Evolutionary conservation across 306 rosid species (phyloP), one percentile per base, ranked within the genome.

Genomic region (Quercus agrifolia): DNA sequence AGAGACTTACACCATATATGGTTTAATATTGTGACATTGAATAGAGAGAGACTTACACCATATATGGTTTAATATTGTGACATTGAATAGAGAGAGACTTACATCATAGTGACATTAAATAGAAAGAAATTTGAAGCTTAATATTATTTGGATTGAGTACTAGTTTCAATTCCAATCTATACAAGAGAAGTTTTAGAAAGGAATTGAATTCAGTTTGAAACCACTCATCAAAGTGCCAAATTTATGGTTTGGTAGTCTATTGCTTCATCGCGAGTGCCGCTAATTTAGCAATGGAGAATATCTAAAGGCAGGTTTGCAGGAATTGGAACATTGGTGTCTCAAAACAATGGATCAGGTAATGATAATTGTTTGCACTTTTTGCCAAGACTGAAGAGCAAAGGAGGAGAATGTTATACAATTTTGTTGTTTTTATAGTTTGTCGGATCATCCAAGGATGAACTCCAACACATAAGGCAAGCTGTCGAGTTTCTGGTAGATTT

Each of bases 201-300:
- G 25, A 30, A 33, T 27, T 57, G 54, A 52, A 68, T 56, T 57
- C 25, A 19, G 9, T 79, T 15, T 31, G 25, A 23, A 66, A 33
- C 67, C 46, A 68, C 67, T 67, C 44, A 55, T 58, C 30, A 71
- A 63, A 67, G 73, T 52, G 23, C 21, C 70, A 62, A 79, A 58
- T 63, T 30, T 56, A 31, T 80, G 77, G 64, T 77, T 20, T 78
- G 15, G 75, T 82, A 93, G 98, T 87, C 85, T 93, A 81, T 86
- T 93, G 87, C 92, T 93, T 75, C 91, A 97, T 13, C 97, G 98
- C 1, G 98, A 93, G 83, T 91, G 98, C 64, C 91, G 98, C 77
- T 93, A 97, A 74, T 93, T 91, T 74, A 90, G 97, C 89, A 93
- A 91, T 77, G 98, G 98, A 82, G 98, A 93, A 78, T 93, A 91